These are phyloP conservation scores for Beta macrorhiza DNA, from an alignment of 179 eudicot genomes.

Conservation along the genomic window DNA sequence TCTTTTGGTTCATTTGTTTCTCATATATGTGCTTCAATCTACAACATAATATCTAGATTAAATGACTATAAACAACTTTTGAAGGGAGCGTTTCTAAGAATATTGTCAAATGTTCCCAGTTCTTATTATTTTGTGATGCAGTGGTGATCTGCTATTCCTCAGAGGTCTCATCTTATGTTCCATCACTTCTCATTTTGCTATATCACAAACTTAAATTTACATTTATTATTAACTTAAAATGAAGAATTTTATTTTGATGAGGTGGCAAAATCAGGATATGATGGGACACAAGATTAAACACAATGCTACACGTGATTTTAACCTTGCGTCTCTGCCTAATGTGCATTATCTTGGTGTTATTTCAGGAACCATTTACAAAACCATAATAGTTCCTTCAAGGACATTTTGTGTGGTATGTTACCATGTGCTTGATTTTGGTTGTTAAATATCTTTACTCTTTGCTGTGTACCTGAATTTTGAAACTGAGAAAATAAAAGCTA, in stretches of 20 bases:
- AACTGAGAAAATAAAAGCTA: background rate
- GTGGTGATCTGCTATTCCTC: background rate
- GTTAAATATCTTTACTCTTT: constrained; percentile 6
- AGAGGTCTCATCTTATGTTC: background rate
- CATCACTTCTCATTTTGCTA: background rate
- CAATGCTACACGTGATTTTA: background rate
- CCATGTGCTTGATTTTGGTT: constrained; percentile 6
- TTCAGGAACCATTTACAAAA: constrained; percentile 94
- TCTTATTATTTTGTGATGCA: background rate
- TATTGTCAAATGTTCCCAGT: background rate
- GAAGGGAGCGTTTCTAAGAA: background rate
- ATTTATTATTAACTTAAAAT: background rate
- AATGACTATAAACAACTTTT: background rate
- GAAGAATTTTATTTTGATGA: background rate
- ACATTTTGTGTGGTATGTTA: constrained; percentile 84
- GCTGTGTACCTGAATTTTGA: constrained; percentile 1
- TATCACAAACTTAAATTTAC: background rate
- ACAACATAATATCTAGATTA: background rate
- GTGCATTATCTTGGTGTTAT: constrained; percentile 16
- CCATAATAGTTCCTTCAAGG: constrained; percentile 81
- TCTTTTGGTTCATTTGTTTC: background rate
- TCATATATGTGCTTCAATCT: background rate
- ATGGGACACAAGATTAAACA: background rate
- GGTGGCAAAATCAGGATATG: background rate
- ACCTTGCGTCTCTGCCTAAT: background rate